phyloP scores from a whole-genome alignment of 1,139 yeast species.

The Spathaspora jeffriesii region DNA sequence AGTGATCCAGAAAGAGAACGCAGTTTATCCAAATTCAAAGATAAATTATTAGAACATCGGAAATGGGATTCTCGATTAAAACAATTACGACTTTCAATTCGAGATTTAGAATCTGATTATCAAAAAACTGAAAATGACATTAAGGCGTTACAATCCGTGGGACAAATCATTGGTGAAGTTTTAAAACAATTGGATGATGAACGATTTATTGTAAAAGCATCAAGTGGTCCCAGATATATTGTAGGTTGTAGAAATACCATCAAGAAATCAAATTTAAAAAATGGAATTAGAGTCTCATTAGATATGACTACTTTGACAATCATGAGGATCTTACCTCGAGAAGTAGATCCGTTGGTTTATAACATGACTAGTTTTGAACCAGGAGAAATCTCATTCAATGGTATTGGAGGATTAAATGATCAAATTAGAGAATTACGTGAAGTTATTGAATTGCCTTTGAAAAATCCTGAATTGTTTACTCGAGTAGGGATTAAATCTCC shows the following conservation, averaged over 20 bases:
- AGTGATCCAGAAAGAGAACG: slow-evolving; percentile 76
- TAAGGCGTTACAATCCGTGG: slow-evolving; percentile 95
- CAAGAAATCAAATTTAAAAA: slow-evolving; percentile 78
- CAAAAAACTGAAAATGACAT: slow-evolving; percentile 97
- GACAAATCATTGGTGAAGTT: slow-evolving; percentile 97
- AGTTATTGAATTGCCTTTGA: slow-evolving; percentile 95
- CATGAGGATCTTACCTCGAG: slow-evolving; percentile 97
- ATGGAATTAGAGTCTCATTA: slow-evolving; percentile 94
- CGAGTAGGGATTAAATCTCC: slow-evolving; percentile 99
- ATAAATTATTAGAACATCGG: slow-evolving; percentile 88
- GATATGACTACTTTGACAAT: slow-evolving; percentile 98
- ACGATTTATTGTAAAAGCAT: slow-evolving; percentile 94
- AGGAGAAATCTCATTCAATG: slow-evolving; percentile 92
- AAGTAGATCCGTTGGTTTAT: slow-evolving; percentile 97
- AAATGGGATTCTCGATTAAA: slow-evolving; percentile 94
- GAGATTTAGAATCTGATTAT: slow-evolving; percentile 80
- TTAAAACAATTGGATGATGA: slow-evolving; percentile 95
- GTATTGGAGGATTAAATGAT: slow-evolving; percentile 96
- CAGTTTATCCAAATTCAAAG: slow-evolving; percentile 80
- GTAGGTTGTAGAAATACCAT: slow-evolving; percentile 97
- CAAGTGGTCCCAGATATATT: slow-evolving; percentile 96
- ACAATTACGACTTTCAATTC: slow-evolving; percentile 79
- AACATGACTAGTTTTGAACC: slow-evolving; percentile 99
- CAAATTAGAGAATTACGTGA: slow-evolving; percentile 97
- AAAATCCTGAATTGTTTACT: slow-evolving; percentile 93